Base-by-base conservation (phyloP, 495 filamentous ascomycete genomes). In the Xylaria intraflava region DNA sequence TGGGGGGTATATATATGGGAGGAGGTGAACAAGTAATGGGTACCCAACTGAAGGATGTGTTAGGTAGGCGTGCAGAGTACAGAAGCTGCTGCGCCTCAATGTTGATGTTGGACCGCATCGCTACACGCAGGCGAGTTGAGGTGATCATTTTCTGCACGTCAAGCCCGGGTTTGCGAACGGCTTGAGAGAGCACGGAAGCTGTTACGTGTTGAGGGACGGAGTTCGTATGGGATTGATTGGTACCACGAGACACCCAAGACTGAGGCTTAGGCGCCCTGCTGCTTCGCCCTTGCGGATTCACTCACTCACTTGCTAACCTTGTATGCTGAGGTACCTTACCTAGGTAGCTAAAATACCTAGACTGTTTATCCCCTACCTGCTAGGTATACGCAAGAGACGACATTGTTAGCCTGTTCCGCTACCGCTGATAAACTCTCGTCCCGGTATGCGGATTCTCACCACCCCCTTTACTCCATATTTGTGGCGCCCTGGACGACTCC, bases 401-500 rank as follows among this genome's bases (percentile, higher is more conserved):
- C 31, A 35, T 38, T 17, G 14, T 38, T 9, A 8, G 35, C 35
- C 12, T 17, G n/a, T 38, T 17, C 35, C 16, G 16, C 31, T 8
- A 33, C 5, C 11, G 20, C 20, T 12, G 27, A 10, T 10, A 17
- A 10, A 19, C 12, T 22, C 20, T 38, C 14, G 20, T 10, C 16
- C 10, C 29, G 20, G 24, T 33, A 6, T 17, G 11, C 14, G 6
- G 22, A 33, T 16, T 43, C 23, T 11, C 40, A 31, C 6, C 38
- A 17, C 4, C 16, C n/a, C 35, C 35, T 20, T 31, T 43, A 65
- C 27, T 68, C 72, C 51, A 69, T 51, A 52, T 81, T 83, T 12
- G 74, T 75, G 9, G 78, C 78, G 27, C 77, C 78, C 57, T 84
- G 69, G 8, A 95, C 87, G 66, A 81, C 81, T 29, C 93, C 93